Conservation (phyloP, 1,284 basidiomycete species). For the Heterobasidion annosum region DNA sequence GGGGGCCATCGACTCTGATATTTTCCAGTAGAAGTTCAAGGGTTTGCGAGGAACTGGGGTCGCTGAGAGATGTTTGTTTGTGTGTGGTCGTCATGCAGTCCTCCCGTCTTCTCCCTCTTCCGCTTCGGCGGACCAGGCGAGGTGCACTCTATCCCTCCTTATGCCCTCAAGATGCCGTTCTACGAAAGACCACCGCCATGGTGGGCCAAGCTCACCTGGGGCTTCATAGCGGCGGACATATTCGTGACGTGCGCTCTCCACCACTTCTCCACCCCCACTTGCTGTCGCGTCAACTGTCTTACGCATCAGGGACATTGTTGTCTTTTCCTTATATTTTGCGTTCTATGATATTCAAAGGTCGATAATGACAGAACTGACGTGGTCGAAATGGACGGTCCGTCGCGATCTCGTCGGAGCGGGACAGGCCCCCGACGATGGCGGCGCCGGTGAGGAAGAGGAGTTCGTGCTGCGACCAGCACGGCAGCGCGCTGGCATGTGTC, state of each 20-base stretch:
- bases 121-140: not conserved
- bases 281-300: not conserved
- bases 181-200: slow-evolving; percentile 22
- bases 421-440: not conserved
- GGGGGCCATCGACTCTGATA: too few species aligned
- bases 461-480: slow-evolving; percentile 26
- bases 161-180: not conserved
- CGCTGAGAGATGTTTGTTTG: too few species aligned
- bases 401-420: slow-evolving; percentile 10
- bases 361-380: slow-evolving; percentile 25
- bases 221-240: slow-evolving; percentile 24
- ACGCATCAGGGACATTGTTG: not conserved
- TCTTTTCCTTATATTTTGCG: slow-evolving; percentile 12
- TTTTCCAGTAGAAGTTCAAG: too few species aligned
- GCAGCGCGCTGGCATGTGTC: slow-evolving; percentile 24
- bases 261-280: slow-evolving; percentile 2
- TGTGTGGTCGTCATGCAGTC: not conserved
- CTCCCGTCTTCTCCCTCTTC: not conserved
- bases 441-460: not conserved
- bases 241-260: slow-evolving; percentile 22
- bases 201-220: slow-evolving; percentile 26
- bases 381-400: slow-evolving; percentile 27
- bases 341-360: not conserved
- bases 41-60: too few species aligned
- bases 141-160: not conserved